phyloP scores from a whole-genome alignment of 441 rosid species.

The Flueggea neowawraea region DNA sequence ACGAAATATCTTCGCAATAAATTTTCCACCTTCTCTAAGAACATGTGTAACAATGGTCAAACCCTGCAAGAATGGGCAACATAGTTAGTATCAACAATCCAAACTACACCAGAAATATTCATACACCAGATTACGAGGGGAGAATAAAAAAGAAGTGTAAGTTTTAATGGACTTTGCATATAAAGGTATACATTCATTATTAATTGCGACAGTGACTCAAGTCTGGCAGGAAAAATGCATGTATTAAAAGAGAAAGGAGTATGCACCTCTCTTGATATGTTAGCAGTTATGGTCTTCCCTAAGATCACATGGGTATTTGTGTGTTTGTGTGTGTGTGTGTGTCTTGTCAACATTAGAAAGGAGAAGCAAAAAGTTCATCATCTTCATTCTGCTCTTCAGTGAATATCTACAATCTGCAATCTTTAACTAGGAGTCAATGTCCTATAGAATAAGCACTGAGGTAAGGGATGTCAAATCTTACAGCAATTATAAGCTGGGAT shows the following conservation, averaged over 20 bases:
- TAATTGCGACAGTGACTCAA: background rate
- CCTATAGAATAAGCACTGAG: conserved; percentile 1
- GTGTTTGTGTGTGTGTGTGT: no score
- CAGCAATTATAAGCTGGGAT: conserved; percentile 96
- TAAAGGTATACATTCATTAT: no score
- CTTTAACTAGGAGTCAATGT: background rate
- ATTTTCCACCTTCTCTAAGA: conserved; percentile 89
- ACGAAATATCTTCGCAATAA: conserved; percentile 92
- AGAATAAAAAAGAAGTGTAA: background rate
- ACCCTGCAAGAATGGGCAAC: conserved; percentile 47
- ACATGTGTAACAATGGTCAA: conserved; percentile 86
- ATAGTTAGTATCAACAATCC: background rate
- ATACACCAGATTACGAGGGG: background rate
- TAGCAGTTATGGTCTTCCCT: no score
- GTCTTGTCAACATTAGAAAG: no score
- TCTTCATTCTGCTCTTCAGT: no score
- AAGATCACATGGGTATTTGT: no score
- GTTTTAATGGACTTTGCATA: no score
- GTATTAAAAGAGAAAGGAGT: background rate
- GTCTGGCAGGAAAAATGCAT: background rate
- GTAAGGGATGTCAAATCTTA: conserved; percentile 29
- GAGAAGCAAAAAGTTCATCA: background rate
- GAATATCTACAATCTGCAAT: background rate
- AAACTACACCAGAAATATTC: background rate
- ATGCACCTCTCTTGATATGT: no score